phyloP scores from a whole-genome alignment of 345 rosid genomes.

The Populus davidiana region DNA sequence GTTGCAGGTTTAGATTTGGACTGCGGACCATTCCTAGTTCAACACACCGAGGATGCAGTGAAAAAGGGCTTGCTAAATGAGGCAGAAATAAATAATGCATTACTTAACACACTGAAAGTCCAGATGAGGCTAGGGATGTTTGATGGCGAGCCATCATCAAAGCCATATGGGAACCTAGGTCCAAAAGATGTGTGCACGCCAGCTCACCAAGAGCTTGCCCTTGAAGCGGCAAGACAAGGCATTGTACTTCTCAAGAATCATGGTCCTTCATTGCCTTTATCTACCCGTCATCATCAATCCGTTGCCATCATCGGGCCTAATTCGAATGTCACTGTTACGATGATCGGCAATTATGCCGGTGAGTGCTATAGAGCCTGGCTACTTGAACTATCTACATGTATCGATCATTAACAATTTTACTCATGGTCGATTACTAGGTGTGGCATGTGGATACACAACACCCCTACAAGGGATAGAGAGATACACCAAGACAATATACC shows the following conservation, averaged over 20 bases:
- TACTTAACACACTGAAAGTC: conserved; percentile 63
- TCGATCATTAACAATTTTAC: background rate
- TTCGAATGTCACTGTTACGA: conserved; percentile 64
- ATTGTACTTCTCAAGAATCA: conserved; percentile 72
- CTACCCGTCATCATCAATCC: conserved; percentile 45
- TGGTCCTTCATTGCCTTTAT: conserved; percentile 53
- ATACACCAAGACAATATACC: conserved; percentile 17
- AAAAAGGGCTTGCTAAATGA: conserved; percentile 45
- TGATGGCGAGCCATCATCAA: conserved; percentile 67
- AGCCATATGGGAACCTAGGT: conserved; percentile 69
- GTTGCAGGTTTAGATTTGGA: conserved; percentile 73
- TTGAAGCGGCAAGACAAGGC: conserved; percentile 87
- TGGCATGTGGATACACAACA: conserved; percentile 22
- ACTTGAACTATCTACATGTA: background rate
- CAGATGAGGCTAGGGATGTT: conserved; percentile 96
- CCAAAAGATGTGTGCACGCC: conserved; percentile 72
- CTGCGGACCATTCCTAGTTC: conserved; percentile 76
- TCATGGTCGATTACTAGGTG: conserved; percentile 2
- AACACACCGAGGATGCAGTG: conserved; percentile 65
- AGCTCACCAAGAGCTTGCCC: conserved; percentile 66
- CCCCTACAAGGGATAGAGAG: conserved; percentile 24
- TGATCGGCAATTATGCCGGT: conserved; percentile 79
- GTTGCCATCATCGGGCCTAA: conserved; percentile 87
- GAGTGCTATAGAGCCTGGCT: background rate
- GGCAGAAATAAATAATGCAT: conserved; percentile 54